Conservation (phyloP, 352 stramenopile species). For the Pythium sp. region DNA sequence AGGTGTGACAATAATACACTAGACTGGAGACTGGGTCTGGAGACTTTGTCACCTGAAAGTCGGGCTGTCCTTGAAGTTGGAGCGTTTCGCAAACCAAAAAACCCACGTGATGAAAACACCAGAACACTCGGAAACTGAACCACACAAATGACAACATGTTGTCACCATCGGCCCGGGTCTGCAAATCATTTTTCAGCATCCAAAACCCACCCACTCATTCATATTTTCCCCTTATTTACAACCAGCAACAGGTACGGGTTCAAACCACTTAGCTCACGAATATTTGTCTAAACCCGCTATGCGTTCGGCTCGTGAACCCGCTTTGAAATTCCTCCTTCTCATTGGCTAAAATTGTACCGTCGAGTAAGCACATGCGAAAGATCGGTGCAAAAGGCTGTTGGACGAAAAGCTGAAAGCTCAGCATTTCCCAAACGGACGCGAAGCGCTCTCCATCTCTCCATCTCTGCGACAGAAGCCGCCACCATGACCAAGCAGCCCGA, state of each 20-base stretch:
- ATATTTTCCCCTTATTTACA: neutral
- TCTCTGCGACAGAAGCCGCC: neutral
- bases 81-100: conserved; percentile 9
- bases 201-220: neutral
- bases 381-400: neutral
- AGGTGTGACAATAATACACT: too few species aligned
- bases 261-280: neutral
- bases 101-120: neutral
- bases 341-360: conserved; percentile 4
- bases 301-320: neutral
- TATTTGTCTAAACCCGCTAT: neutral
- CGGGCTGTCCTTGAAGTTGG: conserved; percentile 22
- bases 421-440: conserved; percentile 5
- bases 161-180: neutral
- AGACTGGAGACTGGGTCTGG: neutral
- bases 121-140: neutral
- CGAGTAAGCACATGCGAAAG: conserved; percentile 5
- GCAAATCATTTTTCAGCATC: neutral
- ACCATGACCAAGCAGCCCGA: conserved; percentile 10
- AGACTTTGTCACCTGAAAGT: too few species aligned
- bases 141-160: neutral
- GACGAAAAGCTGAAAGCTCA: neutral
- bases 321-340: neutral
- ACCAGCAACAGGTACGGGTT: neutral
- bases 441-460: neutral